Evolutionary conservation across 495 filamentous ascomycete species (phyloP), one percentile per base, ranked within the genome.

Genomic region (Penicillium coffeae): DNA sequence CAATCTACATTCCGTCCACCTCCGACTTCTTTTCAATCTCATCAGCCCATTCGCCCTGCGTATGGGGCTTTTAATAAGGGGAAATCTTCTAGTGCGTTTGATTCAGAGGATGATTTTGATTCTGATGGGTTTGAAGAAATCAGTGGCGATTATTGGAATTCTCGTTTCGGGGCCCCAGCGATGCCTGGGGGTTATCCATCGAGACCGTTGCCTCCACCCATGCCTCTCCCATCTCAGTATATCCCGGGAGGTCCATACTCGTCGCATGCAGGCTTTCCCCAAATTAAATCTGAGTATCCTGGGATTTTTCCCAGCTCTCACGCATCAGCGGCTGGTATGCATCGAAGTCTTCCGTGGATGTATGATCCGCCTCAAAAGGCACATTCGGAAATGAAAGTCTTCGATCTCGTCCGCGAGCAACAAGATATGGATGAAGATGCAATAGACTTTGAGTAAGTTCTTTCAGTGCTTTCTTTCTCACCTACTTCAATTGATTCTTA

Each of bases 91-190:
- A n/a, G n/a, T n/a, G 25, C 10, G 25, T 4, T 10, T 30, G 25
- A 30, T 10, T 30, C 25, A 5, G 25, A 30, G 5, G 25, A 30
- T 30, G 25, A 10, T 6, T 3, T 21, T 5, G 42, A 41, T 30
- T 33, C 60, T 42, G 60, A 63, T 38, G 58, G 58, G 30, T 8
- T 63, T 10, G 44, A 58, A 42, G 60, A 63, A 35, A 61, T 63
- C 3, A 39, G 48, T 0, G 38, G 42, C 1, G 51, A 53, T 30
- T 45, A 42, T 16, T 63, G 58, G 32, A 40, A 51, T 22, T 46
- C 55, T 22, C 51, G 51, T 3, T 19, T 39, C 14, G 45, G 48
- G 1, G 47, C 8, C 15, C 25, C 45, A n/a, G 16, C 36, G 14
- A 21, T 47, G 19, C 21, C 27, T 44, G 25, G 25, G 10, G 25